Conservation (phyloP, 495 filamentous ascomycete genomes). For the Pyrenopolyporus hunteri region DNA sequence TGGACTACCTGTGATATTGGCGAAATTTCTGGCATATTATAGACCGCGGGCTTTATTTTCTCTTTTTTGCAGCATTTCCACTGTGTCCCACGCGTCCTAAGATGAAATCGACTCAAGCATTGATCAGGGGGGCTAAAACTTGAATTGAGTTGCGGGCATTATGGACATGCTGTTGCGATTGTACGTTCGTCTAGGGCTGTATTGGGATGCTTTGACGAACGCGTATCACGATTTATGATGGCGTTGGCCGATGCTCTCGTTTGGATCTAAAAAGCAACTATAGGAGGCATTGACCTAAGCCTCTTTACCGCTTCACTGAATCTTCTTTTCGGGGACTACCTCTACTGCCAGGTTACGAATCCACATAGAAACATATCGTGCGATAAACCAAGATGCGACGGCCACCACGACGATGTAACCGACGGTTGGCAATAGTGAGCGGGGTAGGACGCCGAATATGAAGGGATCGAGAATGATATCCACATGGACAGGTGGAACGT, state of each 20-base stretch:
- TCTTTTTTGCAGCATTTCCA: conserved; percentile 25
- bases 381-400: conserved; percentile 55
- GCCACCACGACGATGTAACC: conserved; percentile 64
- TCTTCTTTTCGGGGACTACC: conserved; percentile 39
- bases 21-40: conserved; percentile 32
- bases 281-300: conserved; percentile 23
- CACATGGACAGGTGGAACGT: conserved; percentile 74
- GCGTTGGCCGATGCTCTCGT: conserved; percentile 30
- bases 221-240: conserved; percentile 35
- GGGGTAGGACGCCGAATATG: conserved; percentile 71
- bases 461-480: conserved; percentile 94
- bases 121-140: conserved; percentile 8
- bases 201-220: background rate
- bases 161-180: conserved; percentile 6
- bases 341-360: conserved; percentile 38
- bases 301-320: conserved; percentile 42
- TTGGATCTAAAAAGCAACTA: conserved; percentile 37
- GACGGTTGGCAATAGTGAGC: conserved; percentile 70
- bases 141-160: conserved; percentile 8
- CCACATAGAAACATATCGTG: conserved; percentile 46
- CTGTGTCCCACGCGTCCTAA: conserved; percentile 5
- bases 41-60: conserved; percentile 26
- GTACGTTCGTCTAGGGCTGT: background rate
- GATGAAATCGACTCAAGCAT: conserved; percentile 10
- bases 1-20: conserved; percentile 6